phyloP scores from a whole-genome alignment of 1,284 basidiomycete species.

The Trichosporon coremiiforme region DNA sequence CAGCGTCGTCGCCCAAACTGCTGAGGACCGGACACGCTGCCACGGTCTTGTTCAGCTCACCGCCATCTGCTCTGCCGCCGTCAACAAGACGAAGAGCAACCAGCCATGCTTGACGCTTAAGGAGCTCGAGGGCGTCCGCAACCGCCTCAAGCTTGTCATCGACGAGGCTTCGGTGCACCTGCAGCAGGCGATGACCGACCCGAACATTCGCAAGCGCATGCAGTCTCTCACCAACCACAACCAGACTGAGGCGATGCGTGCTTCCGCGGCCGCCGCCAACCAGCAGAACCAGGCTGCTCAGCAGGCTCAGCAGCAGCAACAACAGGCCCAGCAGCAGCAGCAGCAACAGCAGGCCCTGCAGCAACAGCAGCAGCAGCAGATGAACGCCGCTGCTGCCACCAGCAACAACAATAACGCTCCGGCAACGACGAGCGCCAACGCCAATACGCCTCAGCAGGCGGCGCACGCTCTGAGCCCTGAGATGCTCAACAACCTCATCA shows the following conservation, averaged over 20 bases:
- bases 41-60: constrained; percentile 27
- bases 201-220: constrained; percentile 25
- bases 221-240: constrained; percentile 26
- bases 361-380: constrained; percentile 2
- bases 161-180: constrained; percentile 26
- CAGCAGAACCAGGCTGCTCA: constrained; percentile 16
- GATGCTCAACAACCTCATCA: constrained; percentile 34
- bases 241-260: constrained; percentile 14
- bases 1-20: constrained; percentile 26
- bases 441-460: constrained; percentile 26
- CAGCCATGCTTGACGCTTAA: constrained; percentile 29
- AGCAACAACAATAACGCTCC: constrained; percentile 1
- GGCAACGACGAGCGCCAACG: neutral
- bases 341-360: constrained; percentile 1
- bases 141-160: constrained; percentile 23
- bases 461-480: constrained; percentile 30
- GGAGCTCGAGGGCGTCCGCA: constrained; percentile 29
- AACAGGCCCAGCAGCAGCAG: neutral
- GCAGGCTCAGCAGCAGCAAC: constrained; percentile 12
- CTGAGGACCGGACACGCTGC: constrained; percentile 27
- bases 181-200: constrained; percentile 26
- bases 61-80: constrained; percentile 25
- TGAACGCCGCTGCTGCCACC: constrained; percentile 2
- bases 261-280: neutral
- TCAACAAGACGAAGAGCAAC: constrained; percentile 29